Evolutionary conservation across 805 yeast genomes (phyloP), one percentile per base, ranked within the genome.

Genomic region (Danielia oregonensis): DNA sequence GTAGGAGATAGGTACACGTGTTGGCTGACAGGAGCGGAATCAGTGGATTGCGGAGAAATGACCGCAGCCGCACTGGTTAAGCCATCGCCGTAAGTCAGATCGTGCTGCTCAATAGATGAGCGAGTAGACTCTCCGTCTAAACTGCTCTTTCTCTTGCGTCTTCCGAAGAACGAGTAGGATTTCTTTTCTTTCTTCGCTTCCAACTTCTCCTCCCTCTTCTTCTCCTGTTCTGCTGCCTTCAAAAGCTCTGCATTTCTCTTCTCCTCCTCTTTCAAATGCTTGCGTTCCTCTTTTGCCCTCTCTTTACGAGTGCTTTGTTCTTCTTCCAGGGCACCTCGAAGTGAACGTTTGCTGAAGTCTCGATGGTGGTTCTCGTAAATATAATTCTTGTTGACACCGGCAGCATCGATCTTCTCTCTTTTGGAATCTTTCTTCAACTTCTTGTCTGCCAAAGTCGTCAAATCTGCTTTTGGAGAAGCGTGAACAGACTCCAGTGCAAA

Each of bases 291-390:
- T 37, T 35, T 44, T 9, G 30, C 29, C 11, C 42, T 17, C 21
- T 35, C 36, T 26, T 28, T 44, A 11, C 34, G 32, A n/a, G 21
- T 29, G 22, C 28, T 26, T 17, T 23, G 9, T 26, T 24, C 31
- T 3, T 32, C 39, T 5, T 23, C 34, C 4, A 14, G 18, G 8
- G 18, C 26, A 25, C 33, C 33, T 15, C 51, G 39, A 17, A 47
- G 23, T 2, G 48, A 42, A 21, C 42, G 45, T 10, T 39, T 27
- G 19, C 29, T 15, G 30, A 47, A 47, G 23, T 40, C 46, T 8
- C 39, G 37, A 32, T 47, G 48, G 19, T 47, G 51, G 22, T 47
- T 47, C 17, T 38, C 42, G 33, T 47, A 47, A 9, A 35, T 30
- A 29, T 47, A 47, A 18, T 43, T 40, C 7, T 26, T 32, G 31